Evolutionary conservation across 768 basidiomycete species (phyloP).

Genomic region (Boletus fagicola): DNA sequence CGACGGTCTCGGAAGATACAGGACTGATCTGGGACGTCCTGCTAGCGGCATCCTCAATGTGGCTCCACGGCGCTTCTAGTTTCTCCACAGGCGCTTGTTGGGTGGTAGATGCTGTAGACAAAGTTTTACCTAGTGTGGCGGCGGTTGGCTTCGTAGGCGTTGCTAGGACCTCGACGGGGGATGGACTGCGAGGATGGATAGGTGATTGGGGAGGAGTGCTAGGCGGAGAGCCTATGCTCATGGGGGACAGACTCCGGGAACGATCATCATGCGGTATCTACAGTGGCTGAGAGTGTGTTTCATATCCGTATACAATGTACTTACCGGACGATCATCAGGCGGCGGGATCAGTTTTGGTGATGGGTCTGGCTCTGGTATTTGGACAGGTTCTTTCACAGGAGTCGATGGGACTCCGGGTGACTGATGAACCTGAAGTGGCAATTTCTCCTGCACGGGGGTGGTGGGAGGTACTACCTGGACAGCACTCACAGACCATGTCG

Average conservation of each 20-base stretch:
- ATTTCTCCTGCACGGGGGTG: conserved; percentile 13
- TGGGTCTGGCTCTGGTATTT: neutral
- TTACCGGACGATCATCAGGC: conserved; percentile 22
- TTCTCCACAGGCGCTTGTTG: conserved; percentile 22
- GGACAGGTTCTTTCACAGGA: conserved; percentile 11
- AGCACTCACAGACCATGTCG: conserved; percentile 36
- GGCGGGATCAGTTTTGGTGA: conserved; percentile 17
- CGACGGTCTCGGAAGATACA: conserved; percentile 34
- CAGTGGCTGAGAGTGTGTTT: conserved; percentile 24
- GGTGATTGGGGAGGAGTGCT: conserved; percentile 37
- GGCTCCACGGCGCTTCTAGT: conserved; percentile 14
- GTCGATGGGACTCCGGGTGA: conserved; percentile 9
- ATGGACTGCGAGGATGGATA: neutral
- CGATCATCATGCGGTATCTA: conserved; percentile 31
- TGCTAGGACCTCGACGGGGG: neutral
- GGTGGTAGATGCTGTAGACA: conserved; percentile 13
- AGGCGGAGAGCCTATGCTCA: conserved; percentile 55
- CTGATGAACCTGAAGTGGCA: conserved; percentile 2
- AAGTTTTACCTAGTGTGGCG: conserved; percentile 7
- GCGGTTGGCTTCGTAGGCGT: conserved; percentile 9
- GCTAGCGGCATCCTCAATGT: conserved; percentile 29
- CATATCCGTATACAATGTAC: conserved; percentile 9
- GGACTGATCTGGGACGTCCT: conserved; percentile 31
- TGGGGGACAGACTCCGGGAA: conserved; percentile 55
- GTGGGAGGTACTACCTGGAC: conserved; percentile 36